Evolutionary conservation across 108 stramenopile genomes (phyloP).

Genomic region (Craspedostauros australis): DNA sequence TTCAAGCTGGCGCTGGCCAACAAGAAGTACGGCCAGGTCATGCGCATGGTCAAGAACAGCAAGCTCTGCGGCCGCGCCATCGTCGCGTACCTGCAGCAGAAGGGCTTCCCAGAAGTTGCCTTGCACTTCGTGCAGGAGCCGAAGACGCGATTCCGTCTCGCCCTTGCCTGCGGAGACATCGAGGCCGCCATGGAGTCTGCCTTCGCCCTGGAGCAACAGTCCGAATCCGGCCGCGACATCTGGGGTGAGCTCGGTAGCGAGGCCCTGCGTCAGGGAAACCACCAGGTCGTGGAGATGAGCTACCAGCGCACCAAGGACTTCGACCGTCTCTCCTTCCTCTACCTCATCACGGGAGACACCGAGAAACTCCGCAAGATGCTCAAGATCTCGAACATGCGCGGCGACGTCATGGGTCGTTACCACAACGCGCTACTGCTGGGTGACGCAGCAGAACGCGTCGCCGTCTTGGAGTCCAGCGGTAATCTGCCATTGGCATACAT

Average conservation of each 20-base stretch:
- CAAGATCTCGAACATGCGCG: constrained; percentile 94
- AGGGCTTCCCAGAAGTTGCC: constrained; percentile 98
- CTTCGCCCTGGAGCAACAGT: constrained; percentile 71
- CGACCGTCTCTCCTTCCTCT: constrained; percentile 95
- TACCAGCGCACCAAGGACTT: constrained; percentile 98
- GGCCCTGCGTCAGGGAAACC: constrained; percentile 95
- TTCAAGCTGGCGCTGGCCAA: constrained; percentile 90
- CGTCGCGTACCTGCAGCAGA: constrained; percentile 93
- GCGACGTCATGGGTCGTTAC: constrained; percentile 94
- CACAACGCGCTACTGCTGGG: constrained; percentile 96
- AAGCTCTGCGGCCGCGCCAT: constrained; percentile 95
- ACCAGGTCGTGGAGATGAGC: constrained; percentile 97
- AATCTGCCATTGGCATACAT: constrained; percentile 93
- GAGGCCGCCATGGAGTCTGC: constrained; percentile 97
- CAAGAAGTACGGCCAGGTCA: constrained; percentile 93
- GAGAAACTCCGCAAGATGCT: constrained; percentile 97
- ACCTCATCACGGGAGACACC: constrained; percentile 90
- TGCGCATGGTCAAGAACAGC: constrained; percentile 94
- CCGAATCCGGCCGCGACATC: constrained; percentile 69
- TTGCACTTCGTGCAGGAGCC: constrained; percentile 97
- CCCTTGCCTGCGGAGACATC: constrained; percentile 98
- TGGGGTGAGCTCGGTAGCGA: constrained; percentile 95
- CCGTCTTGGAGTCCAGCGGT: constrained; percentile 90
- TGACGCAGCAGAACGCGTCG: constrained; percentile 89
- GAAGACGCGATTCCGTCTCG: constrained; percentile 91